Conservation (phyloP, 1,284 basidiomycete genomes). For the Ustilago lituana region DNA sequence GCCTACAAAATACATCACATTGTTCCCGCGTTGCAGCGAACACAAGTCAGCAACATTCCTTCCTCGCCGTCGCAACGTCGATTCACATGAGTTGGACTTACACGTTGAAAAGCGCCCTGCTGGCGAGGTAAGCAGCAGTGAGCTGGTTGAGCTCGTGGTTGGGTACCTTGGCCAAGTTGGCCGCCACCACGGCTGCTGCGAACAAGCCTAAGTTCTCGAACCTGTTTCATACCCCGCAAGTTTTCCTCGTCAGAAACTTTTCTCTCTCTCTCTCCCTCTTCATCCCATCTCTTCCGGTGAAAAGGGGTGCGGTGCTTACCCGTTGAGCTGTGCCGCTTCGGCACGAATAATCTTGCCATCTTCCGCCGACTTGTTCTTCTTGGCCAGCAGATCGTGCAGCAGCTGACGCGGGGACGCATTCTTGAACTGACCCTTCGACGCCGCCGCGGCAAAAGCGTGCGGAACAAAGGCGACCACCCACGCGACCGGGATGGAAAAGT, state of each 20-base stretch:
- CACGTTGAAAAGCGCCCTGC: constrained; percentile 51
- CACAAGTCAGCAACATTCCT: no score
- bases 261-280: background rate
- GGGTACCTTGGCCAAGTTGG: constrained; percentile 55
- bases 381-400: constrained; percentile 34
- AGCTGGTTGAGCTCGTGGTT: constrained; percentile 47
- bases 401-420: constrained; percentile 33
- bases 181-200: constrained; percentile 48
- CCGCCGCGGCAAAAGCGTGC: constrained; percentile 16
- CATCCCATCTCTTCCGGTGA: no score
- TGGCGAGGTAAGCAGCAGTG: constrained; percentile 46
- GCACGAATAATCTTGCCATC: constrained; percentile 46
- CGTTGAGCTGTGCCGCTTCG: constrained; percentile 39
- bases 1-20: constrained; percentile 5
- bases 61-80: no score
- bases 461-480: constrained; percentile 37
- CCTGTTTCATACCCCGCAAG: no score
- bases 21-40: no score
- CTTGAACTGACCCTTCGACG: constrained; percentile 30
- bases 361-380: constrained; percentile 37
- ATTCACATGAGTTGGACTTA: no score
- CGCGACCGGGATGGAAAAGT: constrained; percentile 34
- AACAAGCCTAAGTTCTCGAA: constrained; percentile 42
- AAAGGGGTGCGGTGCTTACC: no score
- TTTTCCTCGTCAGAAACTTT: no score